Evolutionary conservation across 73 alveolate species (phyloP).

Genomic region (Loxodes magnus): DNA sequence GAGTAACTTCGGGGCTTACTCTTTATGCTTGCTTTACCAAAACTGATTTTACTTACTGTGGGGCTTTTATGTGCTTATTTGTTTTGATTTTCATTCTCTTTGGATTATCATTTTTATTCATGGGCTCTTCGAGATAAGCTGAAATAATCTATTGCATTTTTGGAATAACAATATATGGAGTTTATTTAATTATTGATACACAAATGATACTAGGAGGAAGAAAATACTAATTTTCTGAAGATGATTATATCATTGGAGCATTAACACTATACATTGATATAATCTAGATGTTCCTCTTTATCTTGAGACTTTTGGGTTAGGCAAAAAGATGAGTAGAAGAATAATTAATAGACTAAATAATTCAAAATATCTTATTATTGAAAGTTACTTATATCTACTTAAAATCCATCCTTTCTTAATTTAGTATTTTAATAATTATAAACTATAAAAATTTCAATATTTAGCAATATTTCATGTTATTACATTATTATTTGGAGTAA

Average conservation of each 20-base stretch:
- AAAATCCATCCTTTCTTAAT: too few relatives aligned
- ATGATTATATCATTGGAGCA: slow-evolving; percentile 33
- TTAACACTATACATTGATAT: slow-evolving; percentile 25
- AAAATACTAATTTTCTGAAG: slow-evolving; percentile 22
- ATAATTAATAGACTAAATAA: too few relatives aligned
- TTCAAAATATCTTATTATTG: too few relatives aligned
- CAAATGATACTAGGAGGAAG: slow-evolving; percentile 24
- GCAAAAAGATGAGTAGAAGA: too few relatives aligned
- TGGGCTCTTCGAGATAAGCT: not conserved
- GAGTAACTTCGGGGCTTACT: slow-evolving; percentile 20
- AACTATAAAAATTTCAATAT: too few relatives aligned
- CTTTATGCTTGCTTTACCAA: slow-evolving; percentile 27
- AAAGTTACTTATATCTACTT: too few relatives aligned
- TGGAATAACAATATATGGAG: slow-evolving; percentile 26
- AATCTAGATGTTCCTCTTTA: slow-evolving; percentile 22
- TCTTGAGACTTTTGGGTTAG: slow-evolving; percentile 18
- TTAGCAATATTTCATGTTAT: too few relatives aligned
- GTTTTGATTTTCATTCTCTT: slow-evolving; percentile 15
- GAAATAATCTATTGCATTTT: slow-evolving; percentile 22
- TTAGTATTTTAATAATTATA: too few relatives aligned
- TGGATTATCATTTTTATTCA: not conserved
- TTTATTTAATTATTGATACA: slow-evolving; percentile 42
- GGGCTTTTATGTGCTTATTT: slow-evolving; percentile 24
- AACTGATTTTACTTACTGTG: slow-evolving; percentile 16
- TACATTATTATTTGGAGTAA: too few relatives aligned